These are phyloP conservation scores for Mycena haematopus DNA, from an alignment of 768 basidiomycete genomes.

Conservation along the genomic window DNA sequence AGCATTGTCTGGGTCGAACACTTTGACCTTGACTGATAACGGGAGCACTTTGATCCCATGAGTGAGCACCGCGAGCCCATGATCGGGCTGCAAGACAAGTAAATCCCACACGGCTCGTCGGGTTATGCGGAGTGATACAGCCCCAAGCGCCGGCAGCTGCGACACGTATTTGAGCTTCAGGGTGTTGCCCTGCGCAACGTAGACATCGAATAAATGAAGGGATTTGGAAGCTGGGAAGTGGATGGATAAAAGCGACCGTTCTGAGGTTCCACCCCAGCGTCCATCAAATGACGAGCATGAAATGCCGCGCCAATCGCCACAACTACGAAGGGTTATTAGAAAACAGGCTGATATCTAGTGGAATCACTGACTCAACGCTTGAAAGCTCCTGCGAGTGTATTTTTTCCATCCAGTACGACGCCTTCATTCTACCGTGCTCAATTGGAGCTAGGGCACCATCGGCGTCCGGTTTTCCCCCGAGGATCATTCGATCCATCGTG, in stretches of 20 bases:
- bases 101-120: conserved; percentile 72
- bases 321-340: conserved; percentile 38
- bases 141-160: conserved; percentile 53
- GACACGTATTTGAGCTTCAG: conserved; percentile 48
- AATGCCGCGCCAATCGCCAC: conserved; percentile 53
- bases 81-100: conserved; percentile 64
- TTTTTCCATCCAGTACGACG: conserved; percentile 76
- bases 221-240: conserved; percentile 56
- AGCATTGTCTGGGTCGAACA: conserved; percentile 30
- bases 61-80: conserved; percentile 62
- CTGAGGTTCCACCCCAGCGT: conserved; percentile 61
- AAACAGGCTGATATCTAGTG: conserved; percentile 14
- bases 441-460: conserved; percentile 48
- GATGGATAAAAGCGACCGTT: conserved; percentile 61
- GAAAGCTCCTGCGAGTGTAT: conserved; percentile 57
- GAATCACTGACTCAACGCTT: conserved; percentile 53
- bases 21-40: conserved; percentile 32
- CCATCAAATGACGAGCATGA: conserved; percentile 67
- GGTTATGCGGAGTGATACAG: conserved; percentile 65
- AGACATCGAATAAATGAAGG: conserved; percentile 56
- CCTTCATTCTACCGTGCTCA: conserved; percentile 71
- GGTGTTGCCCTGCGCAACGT: conserved; percentile 46
- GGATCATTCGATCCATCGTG: conserved; percentile 72
- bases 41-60: conserved; percentile 59
- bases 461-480: conserved; percentile 55